Evolutionary conservation across 2,329 filamentous ascomycete genomes (phyloP), one percentile per base, ranked within the genome.

Genomic region (Chaetomiaceae sp.): DNA sequence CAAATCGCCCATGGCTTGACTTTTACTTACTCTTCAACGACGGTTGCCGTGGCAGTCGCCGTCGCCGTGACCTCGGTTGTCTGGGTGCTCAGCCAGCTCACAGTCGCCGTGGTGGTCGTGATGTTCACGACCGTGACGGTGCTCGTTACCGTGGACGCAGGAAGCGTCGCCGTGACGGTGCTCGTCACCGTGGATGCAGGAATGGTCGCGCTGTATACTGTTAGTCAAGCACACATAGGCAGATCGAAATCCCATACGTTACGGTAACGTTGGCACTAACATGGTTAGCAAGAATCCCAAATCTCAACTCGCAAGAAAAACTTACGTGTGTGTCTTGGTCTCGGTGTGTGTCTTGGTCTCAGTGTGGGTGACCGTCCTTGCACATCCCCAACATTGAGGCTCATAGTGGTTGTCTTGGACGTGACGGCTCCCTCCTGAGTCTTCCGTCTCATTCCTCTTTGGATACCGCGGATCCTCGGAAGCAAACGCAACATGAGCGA

Each of bases 401-500:
- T 36, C 33, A 11, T 45, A 33, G 21, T 21, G 16, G 27, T 7
- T 2, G 13, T 36, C 41, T 13, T 58, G 54, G 11, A 57, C 61
- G 23, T 61, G 46, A 11, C 59, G 62, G 14, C 61, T 42, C 23
- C 57, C 63, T 8, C 29, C 37, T 10, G 45, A 46, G 8, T 33
- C 14, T 36, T 43, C 37, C 3, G 62, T 57, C 11, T 55, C 57
- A 20, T 61, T 61, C 10, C 47, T 33, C 46, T 53, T 56, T 25
- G 43, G 48, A 18, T 58, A 60, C 20, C 57, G 18, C 9, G 51
- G 53, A 3, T 48, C 48, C 34, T 59, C 58, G 14, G 46, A 43
- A 6, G 51, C 62, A 16, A 57, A 14, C 9, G 55, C 60, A 43
- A 58, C 9, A 13, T 53, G 57, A 46, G 53, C 56, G 45, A 65